A percentile compares a stretch with the other conserved stretches of the same genome.
phyloP scores from a whole-genome alignment of 176 grass and related monocot species.

The Cenchrus fungigraminus region DNA sequence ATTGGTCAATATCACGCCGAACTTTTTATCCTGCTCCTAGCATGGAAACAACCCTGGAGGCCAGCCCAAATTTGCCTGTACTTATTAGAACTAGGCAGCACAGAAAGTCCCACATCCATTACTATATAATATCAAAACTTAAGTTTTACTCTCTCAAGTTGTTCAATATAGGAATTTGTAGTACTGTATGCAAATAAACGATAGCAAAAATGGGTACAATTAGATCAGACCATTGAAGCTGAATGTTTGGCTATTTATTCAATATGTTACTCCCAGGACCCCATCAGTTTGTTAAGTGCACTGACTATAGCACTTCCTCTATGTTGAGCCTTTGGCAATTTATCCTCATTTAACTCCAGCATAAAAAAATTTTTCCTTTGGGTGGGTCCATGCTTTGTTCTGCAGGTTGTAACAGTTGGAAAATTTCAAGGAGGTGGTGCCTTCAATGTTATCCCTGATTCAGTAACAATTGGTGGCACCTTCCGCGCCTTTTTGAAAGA shows the following conservation, averaged over 20 bases:
- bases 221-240: no score
- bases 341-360: background rate
- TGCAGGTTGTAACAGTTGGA: constrained; percentile 86
- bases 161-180: background rate
- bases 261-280: constrained; percentile 16
- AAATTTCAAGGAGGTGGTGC: constrained; percentile 92
- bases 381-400: constrained; percentile 17
- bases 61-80: background rate
- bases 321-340: background rate
- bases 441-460: constrained; percentile 98
- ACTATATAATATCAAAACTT: background rate
- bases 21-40: constrained; percentile 29
- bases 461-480: constrained; percentile 84
- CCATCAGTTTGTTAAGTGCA: constrained; percentile 2
- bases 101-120: background rate
- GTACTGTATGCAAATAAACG: background rate
- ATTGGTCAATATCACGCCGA: background rate
- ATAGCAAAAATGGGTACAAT: no score
- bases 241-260: background rate
- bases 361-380: background rate
- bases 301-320: constrained; percentile 16
- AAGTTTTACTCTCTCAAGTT: constrained; percentile 5
- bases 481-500: constrained; percentile 89
- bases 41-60: constrained; percentile 22
- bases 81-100: background rate